These are phyloP conservation scores for Psilocybe tampanensis DNA, from an alignment of 768 basidiomycete genomes.

Conservation along the genomic window DNA sequence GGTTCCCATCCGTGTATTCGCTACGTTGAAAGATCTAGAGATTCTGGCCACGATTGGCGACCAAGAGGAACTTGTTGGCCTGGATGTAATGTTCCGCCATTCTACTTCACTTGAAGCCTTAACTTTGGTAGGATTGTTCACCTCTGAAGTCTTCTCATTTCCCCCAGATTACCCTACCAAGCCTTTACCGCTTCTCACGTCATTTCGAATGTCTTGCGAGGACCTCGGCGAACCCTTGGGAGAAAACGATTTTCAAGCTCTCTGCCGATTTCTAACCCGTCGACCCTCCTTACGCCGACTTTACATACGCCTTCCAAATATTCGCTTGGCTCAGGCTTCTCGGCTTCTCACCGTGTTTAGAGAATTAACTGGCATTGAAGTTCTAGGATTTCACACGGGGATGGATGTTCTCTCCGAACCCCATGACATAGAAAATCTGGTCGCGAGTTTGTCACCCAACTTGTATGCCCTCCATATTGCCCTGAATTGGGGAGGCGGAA, in stretches of 20 bases:
- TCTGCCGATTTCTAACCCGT: conserved; percentile 34
- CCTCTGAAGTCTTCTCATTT: conserved; percentile 28
- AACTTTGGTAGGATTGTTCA: conserved; percentile 37
- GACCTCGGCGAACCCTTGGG: not conserved
- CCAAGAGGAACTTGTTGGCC: conserved; percentile 28
- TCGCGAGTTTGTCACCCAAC: conserved; percentile 26
- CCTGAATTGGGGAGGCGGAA: conserved; percentile 33
- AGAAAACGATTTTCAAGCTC: conserved; percentile 14
- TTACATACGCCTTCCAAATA: conserved; percentile 35
- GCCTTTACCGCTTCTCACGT: conserved; percentile 33
- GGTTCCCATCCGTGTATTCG: conserved; percentile 35
- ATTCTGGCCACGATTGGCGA: conserved; percentile 29
- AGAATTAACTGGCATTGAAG: conserved; percentile 31
- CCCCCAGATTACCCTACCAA: conserved; percentile 27
- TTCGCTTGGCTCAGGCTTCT: conserved; percentile 20
- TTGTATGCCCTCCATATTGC: conserved; percentile 39
- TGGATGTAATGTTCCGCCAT: conserved; percentile 39
- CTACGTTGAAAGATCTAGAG: conserved; percentile 33
- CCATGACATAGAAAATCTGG: conserved; percentile 25
- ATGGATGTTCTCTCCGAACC: conserved; percentile 22
- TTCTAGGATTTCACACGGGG: conserved; percentile 42
- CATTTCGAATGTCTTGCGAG: conserved; percentile 39
- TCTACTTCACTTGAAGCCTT: conserved; percentile 34
- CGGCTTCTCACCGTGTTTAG: conserved; percentile 27
- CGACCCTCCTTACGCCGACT: conserved; percentile 31